Base-by-base conservation (phyloP, 1,139 yeast species). In the Yamadazyma kanchanaburiensis region DNA sequence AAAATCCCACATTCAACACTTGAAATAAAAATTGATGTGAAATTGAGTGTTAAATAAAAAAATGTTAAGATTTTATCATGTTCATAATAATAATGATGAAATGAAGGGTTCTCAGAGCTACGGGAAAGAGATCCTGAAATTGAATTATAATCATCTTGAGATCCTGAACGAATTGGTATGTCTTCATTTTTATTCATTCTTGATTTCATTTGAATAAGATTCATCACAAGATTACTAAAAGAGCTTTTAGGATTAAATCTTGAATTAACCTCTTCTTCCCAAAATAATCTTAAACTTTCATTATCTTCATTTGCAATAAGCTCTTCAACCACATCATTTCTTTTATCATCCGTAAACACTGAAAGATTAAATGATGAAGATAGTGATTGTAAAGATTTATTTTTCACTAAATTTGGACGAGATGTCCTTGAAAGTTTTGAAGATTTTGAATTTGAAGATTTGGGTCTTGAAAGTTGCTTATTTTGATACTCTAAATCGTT, bases 1-100 rank as follows among this genome's bases (percentile, higher is more conserved):
- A 66, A 53, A n/a, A 67, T 62, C 3, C 74, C 74, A 18, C 62
- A 45, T 37, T 64, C 70, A 20, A 67, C 56, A n/a, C 72, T 70
- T 9, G 67, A 53, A 11, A 66, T 51, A 40, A 68, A 65, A 14
- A 62, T 45, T 25, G 64, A 48, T 28, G 55, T 55, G 23, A 64
- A 55, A 21, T 64, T 48, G 39, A 66, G 60, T 2, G 32, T 26
- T 12, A 42, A 33, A 45, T 65, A 65, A 29, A 64, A 51, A 37
- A 57, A 56, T 14, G 71, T 48, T 20, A 66, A 43, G 5, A 64
- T 55, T 35, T 50, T 51, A 39, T 66, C 71, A 39, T 61, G 64
- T 36, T 64, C 64, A 12, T 38, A 35, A 35, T 55, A 56, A 40
- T 61, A 58, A 27, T 51, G 48, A 27, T 49, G 43, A 38, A 42